Evolutionary conservation across 495 filamentous ascomycete genomes (phyloP), one percentile per base, ranked within the genome.

Genomic region (Pyrenopolyporus hunteri): DNA sequence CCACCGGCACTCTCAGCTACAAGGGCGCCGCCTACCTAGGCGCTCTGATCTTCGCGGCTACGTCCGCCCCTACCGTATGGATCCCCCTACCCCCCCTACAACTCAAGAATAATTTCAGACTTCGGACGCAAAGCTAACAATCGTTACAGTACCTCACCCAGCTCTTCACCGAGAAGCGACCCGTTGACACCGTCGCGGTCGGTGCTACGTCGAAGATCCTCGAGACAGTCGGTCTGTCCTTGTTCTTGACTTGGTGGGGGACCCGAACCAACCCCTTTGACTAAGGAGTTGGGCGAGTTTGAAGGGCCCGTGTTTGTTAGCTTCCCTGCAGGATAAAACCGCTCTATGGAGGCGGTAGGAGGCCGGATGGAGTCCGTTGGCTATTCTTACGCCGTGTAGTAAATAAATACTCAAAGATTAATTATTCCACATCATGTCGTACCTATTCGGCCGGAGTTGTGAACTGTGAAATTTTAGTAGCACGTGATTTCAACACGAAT

Each of bases 171-270:
- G 94, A 98, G 82, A 96, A 94, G 81, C 86, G 93, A 25, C 89
- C 93, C 11, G 74, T 92, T 6, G 94, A 98, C 73, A 91, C 89
- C 43, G 85, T 98, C 58, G 93, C 91, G 44, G 87, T 97, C 50
- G 89, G 87, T 68, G 85, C 87, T 42, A 75, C 94, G 7, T 87
- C 89, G 58, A 90, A 92, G 68, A 76, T 94, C 64, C 85, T 97
- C 58, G 94, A 98, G 82, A 97, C 94, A 3, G 87, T 98, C 49
- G 94, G 94, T 29, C 82, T 98, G 35, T 90, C 88, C 52, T 66
- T 97, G 71, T 91, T 97, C 84, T 78, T 98, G 58, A 96, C 91
- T 64, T 98, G 89, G 87, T 98, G 94, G 94, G 94, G 94, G 63
- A 97, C 93, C 48, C 87, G 88, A 66, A 95, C 91, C 73, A 89